These are phyloP conservation scores for Blastocystis sp. DNA, from an alignment of 352 stramenopile genomes.

Conservation along the genomic window DNA sequence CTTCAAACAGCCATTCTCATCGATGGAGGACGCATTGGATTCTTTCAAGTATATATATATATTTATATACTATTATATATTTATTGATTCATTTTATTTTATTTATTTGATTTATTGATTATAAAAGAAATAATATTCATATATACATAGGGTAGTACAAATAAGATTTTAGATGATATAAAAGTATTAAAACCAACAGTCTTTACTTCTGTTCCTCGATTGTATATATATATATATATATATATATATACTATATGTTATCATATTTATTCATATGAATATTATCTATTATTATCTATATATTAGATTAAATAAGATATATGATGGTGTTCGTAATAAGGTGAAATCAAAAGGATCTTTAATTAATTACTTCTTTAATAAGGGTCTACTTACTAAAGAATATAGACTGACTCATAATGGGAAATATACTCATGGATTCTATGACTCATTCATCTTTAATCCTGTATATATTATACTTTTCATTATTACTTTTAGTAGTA, in stretches of 20 bases:
- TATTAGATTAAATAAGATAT: conserved; percentile 37
- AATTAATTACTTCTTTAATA: conserved; percentile 55
- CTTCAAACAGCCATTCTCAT: conserved; percentile 59
- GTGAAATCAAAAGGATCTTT: conserved; percentile 46
- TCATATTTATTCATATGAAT: no score
- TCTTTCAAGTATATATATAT: conserved; percentile 42
- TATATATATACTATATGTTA: no score
- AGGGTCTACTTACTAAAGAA: conserved; percentile 51
- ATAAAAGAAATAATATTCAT: no score
- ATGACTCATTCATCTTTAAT: conserved; percentile 79
- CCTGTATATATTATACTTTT: conserved; percentile 73
- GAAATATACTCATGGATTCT: conserved; percentile 51
- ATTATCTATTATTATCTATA: no score
- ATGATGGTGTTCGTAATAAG: conserved; percentile 28
- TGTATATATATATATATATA: conserved; percentile 42
- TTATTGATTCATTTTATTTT: no score
- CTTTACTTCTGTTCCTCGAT: conserved; percentile 12
- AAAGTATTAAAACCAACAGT: conserved; percentile 13
- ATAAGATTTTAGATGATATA: conserved; percentile 17
- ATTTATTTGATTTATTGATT: no score
- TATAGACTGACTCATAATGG: conserved; percentile 45
- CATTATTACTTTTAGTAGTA: no score
- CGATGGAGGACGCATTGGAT: conserved; percentile 62
- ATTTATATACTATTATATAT: no score
- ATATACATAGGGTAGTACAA: conserved; percentile 1